phyloP scores from a whole-genome alignment of 192 early-diverging fungal species.

The Backusella macrospora region DNA sequence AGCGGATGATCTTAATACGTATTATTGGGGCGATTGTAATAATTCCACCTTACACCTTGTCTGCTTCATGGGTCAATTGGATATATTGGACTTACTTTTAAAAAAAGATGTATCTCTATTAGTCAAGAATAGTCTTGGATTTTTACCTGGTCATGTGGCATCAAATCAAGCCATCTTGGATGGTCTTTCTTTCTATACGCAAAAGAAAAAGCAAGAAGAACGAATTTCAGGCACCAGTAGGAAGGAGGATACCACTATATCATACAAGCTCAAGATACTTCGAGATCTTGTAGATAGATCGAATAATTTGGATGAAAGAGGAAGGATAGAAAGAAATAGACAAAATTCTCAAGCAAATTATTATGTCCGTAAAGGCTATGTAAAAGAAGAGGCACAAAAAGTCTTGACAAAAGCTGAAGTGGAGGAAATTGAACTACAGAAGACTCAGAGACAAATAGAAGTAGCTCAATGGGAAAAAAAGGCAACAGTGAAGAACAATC shows the following conservation, averaged over 20 bases:
- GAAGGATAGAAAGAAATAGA: not conserved
- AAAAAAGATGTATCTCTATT: not conserved
- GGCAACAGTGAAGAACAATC: conserved; percentile 35
- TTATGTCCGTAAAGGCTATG: conserved; percentile 15
- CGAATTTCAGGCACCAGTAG: not conserved
- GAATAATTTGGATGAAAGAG: not conserved
- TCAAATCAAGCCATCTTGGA: not conserved
- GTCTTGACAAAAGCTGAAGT: conserved; percentile 12
- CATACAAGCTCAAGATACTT: conserved; percentile 25
- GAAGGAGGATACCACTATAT: conserved; percentile 5
- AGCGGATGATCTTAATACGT: not conserved
- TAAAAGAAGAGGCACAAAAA: conserved; percentile 25
- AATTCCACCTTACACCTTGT: conserved; percentile 33
- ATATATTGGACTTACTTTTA: conserved; percentile 18
- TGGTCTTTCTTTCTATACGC: not conserved
- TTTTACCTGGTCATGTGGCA: conserved; percentile 19
- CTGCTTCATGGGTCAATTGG: conserved; percentile 19
- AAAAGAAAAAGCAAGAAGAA: not conserved
- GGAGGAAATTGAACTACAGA: not conserved
- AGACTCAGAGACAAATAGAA: conserved; percentile 8
- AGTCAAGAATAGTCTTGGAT: conserved; percentile 23
- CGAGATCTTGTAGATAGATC: conserved; percentile 20
- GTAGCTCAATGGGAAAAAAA: conserved; percentile 18
- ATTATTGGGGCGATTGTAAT: conserved; percentile 19
- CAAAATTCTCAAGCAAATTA: not conserved